Percentiles rank a stretch among this genome's conserved stretches.
Conservation (phyloP, 2,329 filamentous ascomycete genomes). For the Phaeosphaeria sp. region DNA sequence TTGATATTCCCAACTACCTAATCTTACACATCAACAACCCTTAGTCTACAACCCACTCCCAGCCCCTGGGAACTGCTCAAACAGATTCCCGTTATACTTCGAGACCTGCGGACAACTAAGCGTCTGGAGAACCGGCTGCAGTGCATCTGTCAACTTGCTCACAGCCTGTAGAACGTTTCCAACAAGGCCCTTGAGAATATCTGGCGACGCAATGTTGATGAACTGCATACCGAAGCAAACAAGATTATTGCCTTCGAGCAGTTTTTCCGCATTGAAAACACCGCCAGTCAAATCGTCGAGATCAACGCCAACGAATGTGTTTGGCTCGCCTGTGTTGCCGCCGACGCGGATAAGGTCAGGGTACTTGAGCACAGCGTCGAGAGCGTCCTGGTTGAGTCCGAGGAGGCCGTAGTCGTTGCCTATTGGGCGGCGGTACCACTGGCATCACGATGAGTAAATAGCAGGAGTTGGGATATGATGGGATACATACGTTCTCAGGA, state of each 20-base stretch:
- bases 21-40: background rate
- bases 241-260: conserved; percentile 24
- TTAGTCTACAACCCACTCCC: background rate
- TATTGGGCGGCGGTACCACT: background rate
- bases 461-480: conserved; percentile 19
- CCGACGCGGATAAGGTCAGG: conserved; percentile 23
- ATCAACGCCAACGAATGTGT: conserved; percentile 25
- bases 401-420: background rate
- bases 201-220: conserved; percentile 16
- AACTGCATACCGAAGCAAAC: conserved; percentile 26
- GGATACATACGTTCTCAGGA: conserved; percentile 19
- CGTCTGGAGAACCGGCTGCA: conserved; percentile 17
- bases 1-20: background rate
- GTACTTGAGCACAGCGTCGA: conserved; percentile 6
- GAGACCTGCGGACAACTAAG: conserved; percentile 22
- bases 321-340: conserved; percentile 26
- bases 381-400: conserved; percentile 10
- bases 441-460: conserved; percentile 3
- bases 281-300: conserved; percentile 24
- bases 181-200: conserved; percentile 21
- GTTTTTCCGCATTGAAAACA: conserved; percentile 18
- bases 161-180: conserved; percentile 21
- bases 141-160: conserved; percentile 19
- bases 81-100: conserved; percentile 11
- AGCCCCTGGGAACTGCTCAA: background rate